Evolutionary conservation across 1,284 basidiomycete species (phyloP).

Genomic region (Leccinum subrobustum): DNA sequence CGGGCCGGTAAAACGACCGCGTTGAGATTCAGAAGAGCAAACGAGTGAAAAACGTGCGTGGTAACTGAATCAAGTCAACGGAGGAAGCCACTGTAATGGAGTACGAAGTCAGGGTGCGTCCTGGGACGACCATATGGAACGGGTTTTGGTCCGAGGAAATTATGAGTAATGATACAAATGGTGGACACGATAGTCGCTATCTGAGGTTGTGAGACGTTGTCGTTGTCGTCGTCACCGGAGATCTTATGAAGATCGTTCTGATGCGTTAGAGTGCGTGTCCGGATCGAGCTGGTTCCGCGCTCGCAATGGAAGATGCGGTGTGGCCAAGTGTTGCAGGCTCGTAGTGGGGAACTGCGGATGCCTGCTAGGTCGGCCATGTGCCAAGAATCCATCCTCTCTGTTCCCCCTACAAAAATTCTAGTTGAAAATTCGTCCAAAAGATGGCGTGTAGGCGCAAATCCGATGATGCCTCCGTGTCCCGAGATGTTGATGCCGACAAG

Average conservation of each 20-base stretch:
- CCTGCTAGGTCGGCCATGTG: constrained; percentile 15
- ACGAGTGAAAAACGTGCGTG: background rate
- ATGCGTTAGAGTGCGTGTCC: constrained; percentile 15
- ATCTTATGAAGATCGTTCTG: constrained; percentile 27
- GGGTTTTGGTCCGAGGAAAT: constrained; percentile 25
- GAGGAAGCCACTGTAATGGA: constrained; percentile 21
- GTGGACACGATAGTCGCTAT: constrained; percentile 1
- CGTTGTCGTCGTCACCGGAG: constrained; percentile 17
- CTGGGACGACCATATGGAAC: constrained; percentile 21
- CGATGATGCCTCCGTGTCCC: constrained; percentile 26
- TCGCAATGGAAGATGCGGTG: constrained; percentile 21
- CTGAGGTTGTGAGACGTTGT: constrained; percentile 18
- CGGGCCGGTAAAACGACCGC: constrained; percentile 9
- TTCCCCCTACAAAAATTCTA: constrained; percentile 18
- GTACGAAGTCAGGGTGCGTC: constrained; percentile 22
- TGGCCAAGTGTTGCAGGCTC: constrained; percentile 10
- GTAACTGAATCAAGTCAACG: background rate
- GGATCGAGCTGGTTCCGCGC: constrained; percentile 25
- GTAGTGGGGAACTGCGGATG: constrained; percentile 9
- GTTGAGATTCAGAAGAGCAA: constrained; percentile 24
- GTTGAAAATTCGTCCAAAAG: constrained; percentile 31
- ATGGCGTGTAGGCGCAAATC: constrained; percentile 28
- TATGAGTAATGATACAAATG: constrained; percentile 38
- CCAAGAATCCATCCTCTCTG: constrained; percentile 19
- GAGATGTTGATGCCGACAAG: constrained; percentile 33